A percentile compares a stretch with the other conserved stretches of the same genome.
Evolutionary conservation across 345 rosid species (phyloP).

Genomic region (Cardiospermum halicacabum): DNA sequence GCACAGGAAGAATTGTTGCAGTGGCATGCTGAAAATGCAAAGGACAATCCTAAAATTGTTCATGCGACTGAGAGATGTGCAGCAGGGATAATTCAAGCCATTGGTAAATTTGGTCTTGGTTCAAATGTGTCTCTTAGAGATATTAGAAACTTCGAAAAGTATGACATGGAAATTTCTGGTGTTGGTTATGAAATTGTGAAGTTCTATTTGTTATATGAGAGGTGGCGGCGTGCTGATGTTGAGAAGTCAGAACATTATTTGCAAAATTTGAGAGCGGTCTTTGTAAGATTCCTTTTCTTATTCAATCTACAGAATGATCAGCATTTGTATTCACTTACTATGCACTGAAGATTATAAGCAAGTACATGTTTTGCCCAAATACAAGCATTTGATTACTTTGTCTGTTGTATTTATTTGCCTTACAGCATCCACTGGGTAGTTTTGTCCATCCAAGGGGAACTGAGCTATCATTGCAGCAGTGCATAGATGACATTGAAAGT

Average conservation of each 20-base stretch:
- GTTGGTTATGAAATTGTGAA: slow-evolving; percentile 54
- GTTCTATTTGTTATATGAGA: slow-evolving; percentile 63
- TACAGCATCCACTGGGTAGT: slow-evolving; percentile 43
- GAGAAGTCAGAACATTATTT: slow-evolving; percentile 40
- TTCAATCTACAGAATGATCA: background rate
- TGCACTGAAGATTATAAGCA: background rate
- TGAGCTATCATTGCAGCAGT: slow-evolving; percentile 38
- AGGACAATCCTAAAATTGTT: slow-evolving; percentile 48
- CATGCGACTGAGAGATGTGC: slow-evolving; percentile 74
- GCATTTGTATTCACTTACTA: background rate
- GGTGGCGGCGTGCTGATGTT: slow-evolving; percentile 59
- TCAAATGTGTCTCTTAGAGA: slow-evolving; percentile 69
- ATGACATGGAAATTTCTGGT: slow-evolving; percentile 22
- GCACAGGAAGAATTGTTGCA: slow-evolving; percentile 73
- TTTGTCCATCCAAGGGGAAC: slow-evolving; percentile 57
- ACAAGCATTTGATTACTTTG: slow-evolving; percentile 8
- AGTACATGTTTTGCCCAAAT: background rate
- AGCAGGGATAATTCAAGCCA: slow-evolving; percentile 80
- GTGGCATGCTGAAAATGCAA: slow-evolving; percentile 69
- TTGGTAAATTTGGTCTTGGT: slow-evolving; percentile 61
- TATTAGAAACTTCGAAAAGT: slow-evolving; percentile 31
- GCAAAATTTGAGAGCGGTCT: slow-evolving; percentile 19
- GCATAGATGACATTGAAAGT: slow-evolving; percentile 33
- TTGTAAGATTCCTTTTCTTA: slow-evolving; percentile 27
- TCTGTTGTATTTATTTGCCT: background rate